A percentile compares a stretch with the other conserved stretches of the same genome.
These are phyloP conservation scores for Westerdykella aurantiaca DNA, from an alignment of 2,329 filamentous ascomycete genomes.

Conservation along the genomic window DNA sequence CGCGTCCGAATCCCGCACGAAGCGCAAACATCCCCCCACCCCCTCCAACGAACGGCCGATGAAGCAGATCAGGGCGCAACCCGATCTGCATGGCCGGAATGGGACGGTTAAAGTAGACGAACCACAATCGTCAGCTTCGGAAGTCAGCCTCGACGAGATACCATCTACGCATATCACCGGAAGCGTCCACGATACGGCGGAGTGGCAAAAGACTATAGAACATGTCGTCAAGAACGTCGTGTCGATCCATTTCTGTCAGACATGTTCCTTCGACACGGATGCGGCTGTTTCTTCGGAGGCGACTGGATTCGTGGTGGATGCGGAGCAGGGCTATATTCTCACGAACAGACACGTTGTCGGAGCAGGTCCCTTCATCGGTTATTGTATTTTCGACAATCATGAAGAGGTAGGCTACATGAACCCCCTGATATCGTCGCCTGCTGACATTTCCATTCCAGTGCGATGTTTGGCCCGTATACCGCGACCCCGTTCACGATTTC, in stretches of 20 bases:
- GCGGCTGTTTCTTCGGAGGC: slow-evolving; percentile 88
- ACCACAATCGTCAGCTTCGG: slow-evolving; percentile 17
- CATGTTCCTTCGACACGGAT: slow-evolving; percentile 97
- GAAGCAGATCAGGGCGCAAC: slow-evolving; percentile 51
- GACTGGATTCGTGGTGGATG: slow-evolving; percentile 95
- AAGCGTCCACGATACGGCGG: slow-evolving; percentile 60
- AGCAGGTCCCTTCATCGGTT: slow-evolving; percentile 94
- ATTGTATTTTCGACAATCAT: slow-evolving; percentile 97
- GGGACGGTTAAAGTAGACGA: slow-evolving; percentile 18
- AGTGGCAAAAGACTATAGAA: slow-evolving; percentile 96
- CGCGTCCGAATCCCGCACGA: slow-evolving; percentile 41
- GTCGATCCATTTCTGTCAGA: slow-evolving; percentile 98
- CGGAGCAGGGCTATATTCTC: slow-evolving; percentile 68
- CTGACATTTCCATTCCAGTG: slow-evolving; percentile 51
- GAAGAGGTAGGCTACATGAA: slow-evolving; percentile 54
- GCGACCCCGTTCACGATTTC: slow-evolving; percentile 97
- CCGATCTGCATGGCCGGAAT: slow-evolving; percentile 36
- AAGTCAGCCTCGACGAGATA: slow-evolving; percentile 43
- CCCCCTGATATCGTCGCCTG: neutral
- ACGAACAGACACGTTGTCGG: slow-evolving; percentile 77
- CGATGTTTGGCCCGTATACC: slow-evolving; percentile 93
- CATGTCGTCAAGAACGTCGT: slow-evolving; percentile 92
- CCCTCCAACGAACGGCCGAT: slow-evolving; percentile 47
- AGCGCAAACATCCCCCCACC: slow-evolving; percentile 52
- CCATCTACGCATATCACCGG: slow-evolving; percentile 33